Evolutionary conservation across 805 yeast genomes (phyloP).

Genomic region (Spathaspora sp.): DNA sequence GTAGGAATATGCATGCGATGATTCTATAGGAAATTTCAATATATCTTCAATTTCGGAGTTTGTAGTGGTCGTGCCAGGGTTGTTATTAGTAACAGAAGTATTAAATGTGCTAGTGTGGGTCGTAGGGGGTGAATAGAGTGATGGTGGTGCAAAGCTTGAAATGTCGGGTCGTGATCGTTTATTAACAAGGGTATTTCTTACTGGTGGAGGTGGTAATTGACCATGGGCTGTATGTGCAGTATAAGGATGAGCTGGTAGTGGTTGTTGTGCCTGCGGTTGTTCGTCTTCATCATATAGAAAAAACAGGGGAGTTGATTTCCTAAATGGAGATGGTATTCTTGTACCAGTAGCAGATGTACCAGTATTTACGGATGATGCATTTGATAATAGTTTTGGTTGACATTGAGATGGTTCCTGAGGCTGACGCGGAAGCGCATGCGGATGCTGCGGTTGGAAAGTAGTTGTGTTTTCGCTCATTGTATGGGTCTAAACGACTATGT

Average conservation of each 20-base stretch:
- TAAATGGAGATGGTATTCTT: neutral
- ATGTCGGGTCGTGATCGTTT: neutral
- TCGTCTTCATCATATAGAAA: conserved; percentile 4
- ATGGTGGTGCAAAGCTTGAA: conserved; percentile 4
- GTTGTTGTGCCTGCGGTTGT: neutral
- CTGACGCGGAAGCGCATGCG: neutral
- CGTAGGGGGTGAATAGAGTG: neutral
- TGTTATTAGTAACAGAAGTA: neutral
- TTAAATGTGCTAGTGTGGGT: neutral
- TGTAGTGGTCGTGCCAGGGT: neutral
- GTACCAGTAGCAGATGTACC: neutral
- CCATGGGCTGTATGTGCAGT: neutral
- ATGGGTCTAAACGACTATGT: neutral
- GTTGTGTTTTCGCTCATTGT: neutral
- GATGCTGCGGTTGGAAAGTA: neutral
- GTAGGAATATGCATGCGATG: conserved; percentile 82
- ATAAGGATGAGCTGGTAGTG: conserved; percentile 1
- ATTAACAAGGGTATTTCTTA: neutral
- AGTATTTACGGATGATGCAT: neutral
- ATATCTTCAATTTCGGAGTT: conserved; percentile 31
- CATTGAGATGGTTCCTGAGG: neutral
- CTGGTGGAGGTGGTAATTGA: neutral
- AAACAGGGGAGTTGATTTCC: conserved; percentile 1
- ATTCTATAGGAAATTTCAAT: conserved; percentile 67
- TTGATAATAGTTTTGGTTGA: neutral